Evolutionary conservation across 2,329 filamentous ascomycete genomes (phyloP).

Genomic region (Cytospora piceae): DNA sequence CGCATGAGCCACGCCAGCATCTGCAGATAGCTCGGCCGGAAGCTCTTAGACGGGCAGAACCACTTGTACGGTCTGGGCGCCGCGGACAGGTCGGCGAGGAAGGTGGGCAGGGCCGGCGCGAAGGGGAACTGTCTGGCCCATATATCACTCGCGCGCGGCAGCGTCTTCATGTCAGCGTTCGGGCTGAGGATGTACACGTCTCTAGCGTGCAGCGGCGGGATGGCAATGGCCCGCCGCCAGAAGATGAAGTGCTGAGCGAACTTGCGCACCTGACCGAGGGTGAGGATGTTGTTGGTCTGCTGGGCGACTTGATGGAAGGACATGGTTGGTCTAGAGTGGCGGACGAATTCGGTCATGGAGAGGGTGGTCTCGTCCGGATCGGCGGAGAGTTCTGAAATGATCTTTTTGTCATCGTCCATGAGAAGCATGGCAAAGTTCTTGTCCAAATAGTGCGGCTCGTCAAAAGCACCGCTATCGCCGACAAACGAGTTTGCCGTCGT

Average conservation of each 20-base stretch:
- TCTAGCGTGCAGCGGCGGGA: constrained; percentile 85
- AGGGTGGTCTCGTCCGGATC: constrained; percentile 76
- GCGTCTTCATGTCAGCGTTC: constrained; percentile 76
- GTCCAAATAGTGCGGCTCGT: constrained; percentile 71
- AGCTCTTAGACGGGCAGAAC: constrained; percentile 84
- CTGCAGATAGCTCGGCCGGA: constrained; percentile 83
- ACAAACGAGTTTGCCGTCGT: constrained; percentile 82
- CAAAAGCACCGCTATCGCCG: constrained; percentile 64
- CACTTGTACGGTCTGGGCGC: constrained; percentile 81
- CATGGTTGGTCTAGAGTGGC: constrained; percentile 70
- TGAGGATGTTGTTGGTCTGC: constrained; percentile 65
- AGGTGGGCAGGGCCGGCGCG: constrained; percentile 79
- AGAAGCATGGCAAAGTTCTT: constrained; percentile 87
- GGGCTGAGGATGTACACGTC: constrained; percentile 92
- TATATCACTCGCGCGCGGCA: constrained; percentile 69
- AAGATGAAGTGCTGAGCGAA: constrained; percentile 93
- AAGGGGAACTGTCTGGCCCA: constrained; percentile 84
- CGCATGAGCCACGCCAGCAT: constrained; percentile 94
- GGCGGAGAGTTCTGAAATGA: constrained; percentile 73
- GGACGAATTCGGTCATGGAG: constrained; percentile 80
- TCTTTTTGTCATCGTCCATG: constrained; percentile 77
- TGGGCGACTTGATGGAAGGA: constrained; percentile 73
- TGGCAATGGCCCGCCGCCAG: constrained; percentile 90
- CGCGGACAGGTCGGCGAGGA: constrained; percentile 81
- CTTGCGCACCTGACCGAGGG: constrained; percentile 79